Evolutionary conservation across 176 grass and related monocot species (phyloP).

Genomic region (Avena insularis): DNA sequence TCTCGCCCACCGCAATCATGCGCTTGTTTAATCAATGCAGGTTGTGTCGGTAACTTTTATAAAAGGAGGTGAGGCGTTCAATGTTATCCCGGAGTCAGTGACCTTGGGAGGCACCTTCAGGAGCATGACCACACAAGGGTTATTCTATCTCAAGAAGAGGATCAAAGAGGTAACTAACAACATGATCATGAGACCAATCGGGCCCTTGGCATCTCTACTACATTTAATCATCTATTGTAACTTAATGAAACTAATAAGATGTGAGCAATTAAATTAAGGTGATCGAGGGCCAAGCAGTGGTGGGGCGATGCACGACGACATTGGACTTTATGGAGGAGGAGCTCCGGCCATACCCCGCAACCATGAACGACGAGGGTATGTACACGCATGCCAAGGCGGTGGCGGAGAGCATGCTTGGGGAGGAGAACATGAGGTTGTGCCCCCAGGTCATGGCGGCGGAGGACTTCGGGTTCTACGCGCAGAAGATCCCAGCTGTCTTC

Average conservation of each 20-base stretch:
- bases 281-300: too few relatives aligned
- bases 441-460: slow-evolving; percentile 16
- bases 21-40: not conserved
- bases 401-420: not conserved
- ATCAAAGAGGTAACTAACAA: slow-evolving; percentile 6
- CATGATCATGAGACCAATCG: not conserved
- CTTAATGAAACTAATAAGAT: too few relatives aligned
- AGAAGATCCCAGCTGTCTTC: slow-evolving; percentile 2
- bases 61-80: slow-evolving; percentile 9
- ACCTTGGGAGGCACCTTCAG: not conserved
- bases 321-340: slow-evolving; percentile 19
- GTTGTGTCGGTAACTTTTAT: not conserved
- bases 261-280: too few relatives aligned
- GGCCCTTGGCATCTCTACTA: not conserved
- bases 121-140: slow-evolving; percentile 12
- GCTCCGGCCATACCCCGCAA: slow-evolving; percentile 1
- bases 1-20: too few relatives aligned
- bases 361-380: not conserved
- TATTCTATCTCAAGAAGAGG: not conserved
- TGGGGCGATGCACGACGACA: not conserved
- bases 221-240: not conserved
- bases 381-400: not conserved
- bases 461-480: slow-evolving; percentile 7
- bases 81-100: not conserved
- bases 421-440: not conserved